A percentile compares a stretch with the other conserved stretches of the same genome.
Conservation (phyloP, 805 yeast genomes). For the Ogataea allantospora region DNA sequence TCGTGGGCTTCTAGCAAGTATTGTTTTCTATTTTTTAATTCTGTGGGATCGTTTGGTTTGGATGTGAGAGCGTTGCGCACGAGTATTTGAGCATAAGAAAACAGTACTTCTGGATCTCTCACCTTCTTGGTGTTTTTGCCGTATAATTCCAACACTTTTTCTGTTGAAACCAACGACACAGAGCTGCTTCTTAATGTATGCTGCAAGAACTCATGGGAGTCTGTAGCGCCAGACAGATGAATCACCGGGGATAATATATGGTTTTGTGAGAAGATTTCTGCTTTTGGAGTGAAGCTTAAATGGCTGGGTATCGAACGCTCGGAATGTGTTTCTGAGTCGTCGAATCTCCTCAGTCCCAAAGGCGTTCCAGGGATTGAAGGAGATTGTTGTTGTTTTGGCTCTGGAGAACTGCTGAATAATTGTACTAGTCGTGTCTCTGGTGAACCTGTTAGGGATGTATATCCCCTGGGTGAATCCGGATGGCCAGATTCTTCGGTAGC, state of each 20-base stretch:
- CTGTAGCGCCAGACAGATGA: slow-evolving; percentile 13
- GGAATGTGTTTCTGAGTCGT: slow-evolving; percentile 6
- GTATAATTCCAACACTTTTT: slow-evolving; percentile 81
- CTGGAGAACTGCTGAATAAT: neutral
- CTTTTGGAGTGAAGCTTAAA: slow-evolving; percentile 12
- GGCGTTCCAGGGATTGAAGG: slow-evolving; percentile 17
- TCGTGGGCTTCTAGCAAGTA: slow-evolving; percentile 73
- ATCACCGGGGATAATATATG: slow-evolving; percentile 16
- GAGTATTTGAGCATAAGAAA: slow-evolving; percentile 83
- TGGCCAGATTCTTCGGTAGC: neutral
- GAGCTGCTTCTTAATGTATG: slow-evolving; percentile 17
- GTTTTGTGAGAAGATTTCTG: slow-evolving; percentile 11
- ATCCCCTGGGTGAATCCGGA: neutral
- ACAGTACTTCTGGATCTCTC: slow-evolving; percentile 81
- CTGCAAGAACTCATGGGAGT: slow-evolving; percentile 20
- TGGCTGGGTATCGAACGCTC: slow-evolving; percentile 14
- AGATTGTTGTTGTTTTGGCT: neutral
- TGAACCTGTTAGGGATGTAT: slow-evolving; percentile 1
- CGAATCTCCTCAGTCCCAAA: slow-evolving; percentile 6
- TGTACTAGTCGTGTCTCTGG: slow-evolving; percentile 1
- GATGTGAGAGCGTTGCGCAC: slow-evolving; percentile 38
- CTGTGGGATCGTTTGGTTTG: slow-evolving; percentile 19
- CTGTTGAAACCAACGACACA: slow-evolving; percentile 38
- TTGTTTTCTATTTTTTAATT: slow-evolving; percentile 43
- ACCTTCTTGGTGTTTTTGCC: slow-evolving; percentile 80